Conservation (phyloP, 1,139 yeast genomes). For the Pneumocystis sp. region DNA sequence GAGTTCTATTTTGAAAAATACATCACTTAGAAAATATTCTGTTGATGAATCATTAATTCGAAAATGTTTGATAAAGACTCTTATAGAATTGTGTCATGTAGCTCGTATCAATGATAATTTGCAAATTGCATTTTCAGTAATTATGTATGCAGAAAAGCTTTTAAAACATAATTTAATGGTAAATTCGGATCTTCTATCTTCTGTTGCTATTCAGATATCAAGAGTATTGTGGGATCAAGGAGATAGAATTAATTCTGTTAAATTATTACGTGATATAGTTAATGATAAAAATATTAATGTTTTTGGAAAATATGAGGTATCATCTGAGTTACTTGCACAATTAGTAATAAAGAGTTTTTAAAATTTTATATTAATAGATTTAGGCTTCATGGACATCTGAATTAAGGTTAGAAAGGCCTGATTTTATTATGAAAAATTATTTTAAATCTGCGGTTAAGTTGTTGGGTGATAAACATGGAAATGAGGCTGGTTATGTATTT, state of each 20-base stretch:
- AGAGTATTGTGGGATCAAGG: constrained; percentile 7
- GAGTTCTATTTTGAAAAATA: neutral
- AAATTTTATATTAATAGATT: neutral
- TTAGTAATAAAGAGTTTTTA: constrained; percentile 18
- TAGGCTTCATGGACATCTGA: constrained; percentile 48
- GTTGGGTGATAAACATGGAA: constrained; percentile 16
- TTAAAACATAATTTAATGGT: neutral
- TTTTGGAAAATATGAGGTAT: neutral
- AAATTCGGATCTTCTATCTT: neutral
- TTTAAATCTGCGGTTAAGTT: constrained; percentile 33
- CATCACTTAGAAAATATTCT: neutral
- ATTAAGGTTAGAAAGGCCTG: constrained; percentile 54
- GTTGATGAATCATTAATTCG: neutral
- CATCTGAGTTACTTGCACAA: neutral
- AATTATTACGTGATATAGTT: neutral
- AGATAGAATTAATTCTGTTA: constrained; percentile 2
- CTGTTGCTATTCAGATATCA: constrained; percentile 3
- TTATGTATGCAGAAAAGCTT: neutral
- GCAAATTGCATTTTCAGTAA: neutral
- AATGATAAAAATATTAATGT: neutral
- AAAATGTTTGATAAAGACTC: neutral
- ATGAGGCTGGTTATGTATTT: constrained; percentile 32
- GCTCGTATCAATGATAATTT: constrained; percentile 2
- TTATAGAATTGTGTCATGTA: constrained; percentile 3
- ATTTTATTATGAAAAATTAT: constrained; percentile 40